Evolutionary conservation across 257 asterid species (phyloP).

Genomic region (Penstemon eatonii): DNA sequence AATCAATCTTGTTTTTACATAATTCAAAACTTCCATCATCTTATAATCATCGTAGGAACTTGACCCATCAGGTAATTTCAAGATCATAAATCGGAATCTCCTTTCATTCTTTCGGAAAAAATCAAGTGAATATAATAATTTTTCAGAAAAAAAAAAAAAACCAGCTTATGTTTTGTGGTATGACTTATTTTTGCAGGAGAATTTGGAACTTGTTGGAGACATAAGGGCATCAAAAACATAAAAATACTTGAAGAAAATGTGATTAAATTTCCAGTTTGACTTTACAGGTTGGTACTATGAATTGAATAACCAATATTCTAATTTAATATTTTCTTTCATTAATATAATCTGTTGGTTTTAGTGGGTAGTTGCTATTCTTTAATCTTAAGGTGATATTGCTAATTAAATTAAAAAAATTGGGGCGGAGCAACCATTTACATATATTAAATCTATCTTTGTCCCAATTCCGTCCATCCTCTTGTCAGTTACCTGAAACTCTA

Average conservation of each 20-base stretch:
- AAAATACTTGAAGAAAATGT: constrained; percentile 29
- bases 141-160: not conserved
- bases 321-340: constrained; percentile 31
- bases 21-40: constrained; percentile 57
- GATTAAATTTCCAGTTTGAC: constrained; percentile 41
- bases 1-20: constrained; percentile 36
- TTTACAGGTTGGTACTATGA: constrained; percentile 33
- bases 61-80: constrained; percentile 40
- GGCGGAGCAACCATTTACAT: constrained; percentile 60
- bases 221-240: constrained; percentile 34
- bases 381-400: constrained; percentile 19
- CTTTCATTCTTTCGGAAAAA: not conserved
- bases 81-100: constrained; percentile 32
- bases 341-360: constrained; percentile 40
- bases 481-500: constrained; percentile 49
- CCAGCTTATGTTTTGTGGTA: not conserved
- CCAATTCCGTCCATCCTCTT: constrained; percentile 49
- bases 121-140: not conserved
- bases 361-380: constrained; percentile 34
- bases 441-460: constrained; percentile 30
- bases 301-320: constrained; percentile 23
- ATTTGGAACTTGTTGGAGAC: constrained; percentile 25
- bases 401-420: constrained; percentile 33
- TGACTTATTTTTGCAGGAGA: constrained; percentile 18
- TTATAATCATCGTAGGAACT: constrained; percentile 36